Percentiles rank a stretch among this genome's conserved stretches.
These are phyloP conservation scores for Mucor irregularis DNA, from an alignment of 371 early-diverging fungal genomes.

Conservation along the genomic window DNA sequence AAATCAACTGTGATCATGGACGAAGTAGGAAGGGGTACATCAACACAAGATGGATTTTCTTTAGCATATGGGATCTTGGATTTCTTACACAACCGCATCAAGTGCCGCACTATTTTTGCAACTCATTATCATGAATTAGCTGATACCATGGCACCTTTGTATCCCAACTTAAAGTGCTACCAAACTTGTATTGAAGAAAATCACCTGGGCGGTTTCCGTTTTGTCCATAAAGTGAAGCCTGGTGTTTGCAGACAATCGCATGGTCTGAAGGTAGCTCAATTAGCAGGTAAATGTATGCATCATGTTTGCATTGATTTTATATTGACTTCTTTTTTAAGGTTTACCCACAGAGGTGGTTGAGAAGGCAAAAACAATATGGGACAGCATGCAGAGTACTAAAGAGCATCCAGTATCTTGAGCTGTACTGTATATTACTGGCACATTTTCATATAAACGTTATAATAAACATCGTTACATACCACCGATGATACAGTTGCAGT, in stretches of 20 bases:
- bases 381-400: background rate
- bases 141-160: constrained; percentile 23
- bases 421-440: too few species aligned
- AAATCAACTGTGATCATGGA: constrained; percentile 94
- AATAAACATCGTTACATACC: too few species aligned
- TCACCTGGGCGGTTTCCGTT: constrained; percentile 51
- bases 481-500: too few species aligned
- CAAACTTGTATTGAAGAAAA: constrained; percentile 58
- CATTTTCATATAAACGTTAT: too few species aligned
- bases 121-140: constrained; percentile 96
- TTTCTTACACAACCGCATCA: constrained; percentile 64
- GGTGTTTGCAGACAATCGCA: constrained; percentile 69
- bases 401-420: background rate
- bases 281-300: constrained; percentile 55
- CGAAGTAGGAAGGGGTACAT: constrained; percentile 98
- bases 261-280: constrained; percentile 70
- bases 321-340: background rate
- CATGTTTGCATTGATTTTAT: background rate
- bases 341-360: constrained; percentile 3
- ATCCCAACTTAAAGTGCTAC: constrained; percentile 44
- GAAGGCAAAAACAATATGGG: constrained; percentile 9
- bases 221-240: constrained; percentile 58
- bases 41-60: constrained; percentile 89
- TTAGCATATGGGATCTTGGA: constrained; percentile 89
- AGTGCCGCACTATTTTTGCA: constrained; percentile 82